These are phyloP conservation scores for Coniochaeta sp. DNA, from an alignment of 2,329 filamentous ascomycete genomes.

Conservation along the genomic window DNA sequence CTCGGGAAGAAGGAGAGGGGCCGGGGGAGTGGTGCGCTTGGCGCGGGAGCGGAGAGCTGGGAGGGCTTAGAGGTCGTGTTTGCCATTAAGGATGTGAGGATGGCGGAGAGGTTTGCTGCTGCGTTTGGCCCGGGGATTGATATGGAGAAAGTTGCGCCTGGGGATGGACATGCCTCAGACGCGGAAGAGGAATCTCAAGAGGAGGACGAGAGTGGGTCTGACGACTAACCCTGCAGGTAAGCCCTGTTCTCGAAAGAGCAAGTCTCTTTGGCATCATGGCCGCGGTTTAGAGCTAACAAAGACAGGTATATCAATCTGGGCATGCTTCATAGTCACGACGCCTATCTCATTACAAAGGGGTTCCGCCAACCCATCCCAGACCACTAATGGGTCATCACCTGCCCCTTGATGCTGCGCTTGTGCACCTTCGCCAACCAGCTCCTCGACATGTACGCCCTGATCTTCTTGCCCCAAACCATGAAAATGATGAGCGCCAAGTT, in stretches of 20 bases:
- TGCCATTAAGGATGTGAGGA: slow-evolving; percentile 44
- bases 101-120: slow-evolving; percentile 42
- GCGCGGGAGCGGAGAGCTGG: slow-evolving; percentile 25
- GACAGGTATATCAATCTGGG: background rate
- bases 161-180: background rate
- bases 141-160: background rate
- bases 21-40: background rate
- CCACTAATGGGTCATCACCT: slow-evolving; percentile 21
- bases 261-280: too few species aligned
- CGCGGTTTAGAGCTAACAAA: too few species aligned
- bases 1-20: slow-evolving; percentile 16
- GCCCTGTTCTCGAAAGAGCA: too few species aligned
- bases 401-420: slow-evolving; percentile 22
- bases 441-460: slow-evolving; percentile 34
- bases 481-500: slow-evolving; percentile 41
- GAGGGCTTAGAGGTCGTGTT: slow-evolving; percentile 46
- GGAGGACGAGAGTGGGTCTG: background rate
- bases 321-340: background rate
- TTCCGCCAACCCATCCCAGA: background rate
- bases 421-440: slow-evolving; percentile 43
- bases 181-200: background rate
- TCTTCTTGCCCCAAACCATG: slow-evolving; percentile 42
- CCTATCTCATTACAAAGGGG: background rate
- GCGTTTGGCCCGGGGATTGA: background rate
- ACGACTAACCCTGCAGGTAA: background rate